These are phyloP conservation scores for Talaromyces nanjingensis DNA, from an alignment of 495 filamentous ascomycete genomes.

Conservation along the genomic window DNA sequence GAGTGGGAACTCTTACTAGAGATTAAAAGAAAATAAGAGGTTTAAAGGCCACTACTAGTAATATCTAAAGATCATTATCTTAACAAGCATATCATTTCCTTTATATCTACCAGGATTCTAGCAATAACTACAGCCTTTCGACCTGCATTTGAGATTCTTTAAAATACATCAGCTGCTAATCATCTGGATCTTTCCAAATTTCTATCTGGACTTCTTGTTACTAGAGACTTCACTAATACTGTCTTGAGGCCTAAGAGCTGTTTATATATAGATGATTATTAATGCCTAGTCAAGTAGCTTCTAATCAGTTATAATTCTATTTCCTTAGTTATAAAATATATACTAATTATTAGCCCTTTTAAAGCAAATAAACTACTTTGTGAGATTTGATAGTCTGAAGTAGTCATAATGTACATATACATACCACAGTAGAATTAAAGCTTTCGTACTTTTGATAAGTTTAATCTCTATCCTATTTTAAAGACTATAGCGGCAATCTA, in stretches of 20 bases:
- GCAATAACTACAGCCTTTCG: slow-evolving; percentile 24
- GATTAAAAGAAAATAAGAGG: slow-evolving; percentile 50
- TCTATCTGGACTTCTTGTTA: slow-evolving; percentile 39
- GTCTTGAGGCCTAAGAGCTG: slow-evolving; percentile 17
- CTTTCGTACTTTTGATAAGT: slow-evolving; percentile 39
- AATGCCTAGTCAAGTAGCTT: slow-evolving; percentile 55
- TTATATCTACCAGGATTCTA: slow-evolving; percentile 27
- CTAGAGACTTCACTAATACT: slow-evolving; percentile 49
- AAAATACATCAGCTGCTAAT: slow-evolving; percentile 28
- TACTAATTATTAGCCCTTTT: slow-evolving; percentile 55
- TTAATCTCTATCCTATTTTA: slow-evolving; percentile 30
- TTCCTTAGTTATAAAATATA: slow-evolving; percentile 12
- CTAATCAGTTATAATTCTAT: slow-evolving; percentile 23
- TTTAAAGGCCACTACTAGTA: slow-evolving; percentile 37
- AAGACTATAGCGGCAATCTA: not conserved
- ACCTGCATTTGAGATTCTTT: slow-evolving; percentile 41
- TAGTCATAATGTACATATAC: slow-evolving; percentile 50
- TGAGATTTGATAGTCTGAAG: slow-evolving; percentile 20
- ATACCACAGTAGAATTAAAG: slow-evolving; percentile 41
- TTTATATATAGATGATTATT: slow-evolving; percentile 37
- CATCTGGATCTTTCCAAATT: slow-evolving; percentile 29
- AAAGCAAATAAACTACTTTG: slow-evolving; percentile 52
- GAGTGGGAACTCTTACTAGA: slow-evolving; percentile 63
- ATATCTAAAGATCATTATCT: slow-evolving; percentile 33
- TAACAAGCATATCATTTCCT: slow-evolving; percentile 36